Evolutionary conservation across 768 basidiomycete genomes (phyloP).

Genomic region (Tulasnella sp.): DNA sequence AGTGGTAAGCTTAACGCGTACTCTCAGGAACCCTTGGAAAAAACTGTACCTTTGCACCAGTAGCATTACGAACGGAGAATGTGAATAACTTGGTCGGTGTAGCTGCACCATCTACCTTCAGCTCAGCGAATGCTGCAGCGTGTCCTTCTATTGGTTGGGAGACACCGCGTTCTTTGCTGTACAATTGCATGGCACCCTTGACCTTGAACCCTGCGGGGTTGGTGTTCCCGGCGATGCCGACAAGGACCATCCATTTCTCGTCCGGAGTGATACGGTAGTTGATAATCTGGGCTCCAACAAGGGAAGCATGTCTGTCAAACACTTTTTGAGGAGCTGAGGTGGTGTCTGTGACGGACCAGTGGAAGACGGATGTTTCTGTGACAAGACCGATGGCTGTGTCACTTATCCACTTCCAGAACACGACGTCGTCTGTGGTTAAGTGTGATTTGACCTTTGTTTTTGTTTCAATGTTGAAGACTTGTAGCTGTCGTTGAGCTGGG

Average conservation of each 20-base stretch:
- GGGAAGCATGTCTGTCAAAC: slow-evolving; percentile 92
- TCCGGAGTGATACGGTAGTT: slow-evolving; percentile 89
- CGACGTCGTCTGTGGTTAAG: slow-evolving; percentile 81
- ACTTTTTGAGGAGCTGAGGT: slow-evolving; percentile 79
- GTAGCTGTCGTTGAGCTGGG: slow-evolving; percentile 81
- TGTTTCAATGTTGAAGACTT: slow-evolving; percentile 95
- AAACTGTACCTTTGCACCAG: slow-evolving; percentile 74
- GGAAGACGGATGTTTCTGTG: slow-evolving; percentile 83
- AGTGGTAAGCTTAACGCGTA: neutral
- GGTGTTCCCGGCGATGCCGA: slow-evolving; percentile 88
- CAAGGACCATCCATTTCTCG: slow-evolving; percentile 93
- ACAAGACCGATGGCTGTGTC: slow-evolving; percentile 88
- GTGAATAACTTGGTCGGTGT: slow-evolving; percentile 82
- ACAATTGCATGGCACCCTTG: slow-evolving; percentile 96
- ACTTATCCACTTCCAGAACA: slow-evolving; percentile 98
- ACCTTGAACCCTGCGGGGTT: slow-evolving; percentile 97
- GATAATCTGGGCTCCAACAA: slow-evolving; percentile 92
- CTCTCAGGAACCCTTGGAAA: neutral
- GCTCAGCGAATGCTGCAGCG: slow-evolving; percentile 87
- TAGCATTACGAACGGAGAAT: slow-evolving; percentile 92
- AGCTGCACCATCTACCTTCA: slow-evolving; percentile 82
- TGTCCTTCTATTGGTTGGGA: slow-evolving; percentile 98
- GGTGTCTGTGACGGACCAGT: slow-evolving; percentile 70
- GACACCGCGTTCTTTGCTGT: slow-evolving; percentile 82
- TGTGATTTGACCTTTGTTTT: slow-evolving; percentile 98